These are phyloP conservation scores for Diplodia mutila DNA, from an alignment of 2,329 filamentous ascomycete species.

Conservation along the genomic window DNA sequence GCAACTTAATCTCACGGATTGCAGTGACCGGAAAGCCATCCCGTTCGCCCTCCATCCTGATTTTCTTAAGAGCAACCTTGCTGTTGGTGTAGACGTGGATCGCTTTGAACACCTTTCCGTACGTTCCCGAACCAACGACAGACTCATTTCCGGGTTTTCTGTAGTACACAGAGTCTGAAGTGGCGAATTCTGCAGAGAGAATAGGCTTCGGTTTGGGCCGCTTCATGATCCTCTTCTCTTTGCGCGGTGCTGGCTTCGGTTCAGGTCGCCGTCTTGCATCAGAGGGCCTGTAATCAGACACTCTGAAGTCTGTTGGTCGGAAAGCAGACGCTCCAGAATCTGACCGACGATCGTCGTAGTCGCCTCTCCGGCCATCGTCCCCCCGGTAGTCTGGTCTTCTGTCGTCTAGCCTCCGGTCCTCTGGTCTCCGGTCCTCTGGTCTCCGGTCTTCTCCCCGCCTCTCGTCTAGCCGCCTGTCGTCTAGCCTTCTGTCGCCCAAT, in stretches of 20 bases:
- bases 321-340: slow-evolving; percentile 24
- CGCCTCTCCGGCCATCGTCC: slow-evolving; percentile 23
- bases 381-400: slow-evolving; percentile 19
- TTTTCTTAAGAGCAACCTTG: slow-evolving; percentile 84
- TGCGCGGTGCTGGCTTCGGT: slow-evolving; percentile 39
- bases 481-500: slow-evolving; percentile 31
- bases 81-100: slow-evolving; percentile 87
- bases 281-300: slow-evolving; percentile 27
- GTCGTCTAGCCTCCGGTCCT: slow-evolving; percentile 47
- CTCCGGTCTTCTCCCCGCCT: slow-evolving; percentile 36
- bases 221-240: slow-evolving; percentile 66
- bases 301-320: slow-evolving; percentile 23
- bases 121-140: slow-evolving; percentile 92
- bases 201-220: slow-evolving; percentile 72
- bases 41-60: slow-evolving; percentile 89
- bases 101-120: slow-evolving; percentile 95
- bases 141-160: slow-evolving; percentile 97
- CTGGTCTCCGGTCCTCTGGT: slow-evolving; percentile 39
- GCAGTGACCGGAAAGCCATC: slow-evolving; percentile 92
- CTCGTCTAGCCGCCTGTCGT: slow-evolving; percentile 41
- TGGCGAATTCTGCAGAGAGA: slow-evolving; percentile 71
- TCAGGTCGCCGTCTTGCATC: slow-evolving; percentile 36
- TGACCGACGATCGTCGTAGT: slow-evolving; percentile 21
- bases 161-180: slow-evolving; percentile 89
- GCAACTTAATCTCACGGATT: slow-evolving; percentile 85